A percentile compares a stretch with the other conserved stretches of the same genome.
Conservation (phyloP, 305 asterid species). For the Euphrasia arctica region DNA sequence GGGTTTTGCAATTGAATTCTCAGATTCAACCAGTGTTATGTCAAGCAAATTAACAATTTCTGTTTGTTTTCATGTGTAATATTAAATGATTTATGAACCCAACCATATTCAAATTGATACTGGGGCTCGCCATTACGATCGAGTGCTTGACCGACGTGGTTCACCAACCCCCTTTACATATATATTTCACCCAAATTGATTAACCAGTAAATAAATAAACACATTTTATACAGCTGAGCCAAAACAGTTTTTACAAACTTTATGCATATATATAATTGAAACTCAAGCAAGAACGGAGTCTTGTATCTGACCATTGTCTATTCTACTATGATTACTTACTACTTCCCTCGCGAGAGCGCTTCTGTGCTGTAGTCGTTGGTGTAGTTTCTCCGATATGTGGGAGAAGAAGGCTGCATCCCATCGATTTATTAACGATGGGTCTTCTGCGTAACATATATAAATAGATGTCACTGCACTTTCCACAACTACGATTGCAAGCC, state of each 20-base stretch:
- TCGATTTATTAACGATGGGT: slow-evolving; percentile 73
- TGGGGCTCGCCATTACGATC: too few species aligned
- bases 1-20: too few species aligned
- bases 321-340: slow-evolving; percentile 40
- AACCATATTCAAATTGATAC: too few species aligned
- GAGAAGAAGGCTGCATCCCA: slow-evolving; percentile 81
- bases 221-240: slow-evolving; percentile 22
- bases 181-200: background rate
- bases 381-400: slow-evolving; percentile 77
- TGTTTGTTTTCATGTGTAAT: too few species aligned
- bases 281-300: slow-evolving; percentile 45
- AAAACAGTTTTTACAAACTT: slow-evolving; percentile 7
- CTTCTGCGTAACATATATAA: slow-evolving; percentile 88
- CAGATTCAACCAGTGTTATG: too few species aligned
- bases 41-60: too few species aligned
- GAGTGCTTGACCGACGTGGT: too few species aligned
- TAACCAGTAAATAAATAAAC: background rate
- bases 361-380: slow-evolving; percentile 89
- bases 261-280: slow-evolving; percentile 10
- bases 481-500: slow-evolving; percentile 89
- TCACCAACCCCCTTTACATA: too few species aligned
- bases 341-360: slow-evolving; percentile 74
- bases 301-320: slow-evolving; percentile 57
- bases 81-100: too few species aligned
- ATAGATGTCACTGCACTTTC: slow-evolving; percentile 99